Base-by-base conservation (phyloP, 345 rosid species). In the Jatropha curcas region DNA sequence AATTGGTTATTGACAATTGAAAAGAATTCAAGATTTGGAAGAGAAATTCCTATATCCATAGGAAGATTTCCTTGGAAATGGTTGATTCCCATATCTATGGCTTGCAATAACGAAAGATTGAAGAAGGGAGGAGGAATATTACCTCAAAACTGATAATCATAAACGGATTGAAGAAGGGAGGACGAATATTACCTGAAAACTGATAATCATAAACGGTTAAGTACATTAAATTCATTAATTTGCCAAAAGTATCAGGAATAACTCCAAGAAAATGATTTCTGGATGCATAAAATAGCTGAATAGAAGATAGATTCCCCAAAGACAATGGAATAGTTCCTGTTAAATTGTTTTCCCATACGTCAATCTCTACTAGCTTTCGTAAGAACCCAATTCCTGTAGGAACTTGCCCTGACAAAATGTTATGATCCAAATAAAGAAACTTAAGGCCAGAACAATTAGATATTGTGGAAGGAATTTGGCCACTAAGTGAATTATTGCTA, bases 101-200 rank as follows among this genome's bases (percentile, higher is more conserved):
- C 0, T 3, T 1, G 2, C 2, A 69, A 64, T 10, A 74, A 76
- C 61, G 77, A 74, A 5, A 77, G 22, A 64, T 81, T 73, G 24
- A 30, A 61, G 33, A 77, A 41, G 28, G 76, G 27, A 22, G 78
- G 19, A 53, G 81, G 79, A 37, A 81, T 12, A 2, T 1, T 16
- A 43, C 81, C 73, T 3, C 24, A 66, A 17, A 81, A 27, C 1
- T 45, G 52, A 67, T 81, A 77, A 13, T 0, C 13, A 14, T 0
- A 17, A 14, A 80, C 19, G 33, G 25, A 5, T 22, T 73, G 24
- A 30, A 61, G 33, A 77, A 41, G 28, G 76, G 27, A 22, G 78
- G 19, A 53, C 79, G 79, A 37, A 81, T 12, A 2, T 1, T 16
- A 43, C 81, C 73, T 3, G 30, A 66, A 17, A 81, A 27, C 1